Evolutionary conservation across 495 filamentous ascomycete genomes (phyloP).

Genomic region (Stereocaulon alpinum): DNA sequence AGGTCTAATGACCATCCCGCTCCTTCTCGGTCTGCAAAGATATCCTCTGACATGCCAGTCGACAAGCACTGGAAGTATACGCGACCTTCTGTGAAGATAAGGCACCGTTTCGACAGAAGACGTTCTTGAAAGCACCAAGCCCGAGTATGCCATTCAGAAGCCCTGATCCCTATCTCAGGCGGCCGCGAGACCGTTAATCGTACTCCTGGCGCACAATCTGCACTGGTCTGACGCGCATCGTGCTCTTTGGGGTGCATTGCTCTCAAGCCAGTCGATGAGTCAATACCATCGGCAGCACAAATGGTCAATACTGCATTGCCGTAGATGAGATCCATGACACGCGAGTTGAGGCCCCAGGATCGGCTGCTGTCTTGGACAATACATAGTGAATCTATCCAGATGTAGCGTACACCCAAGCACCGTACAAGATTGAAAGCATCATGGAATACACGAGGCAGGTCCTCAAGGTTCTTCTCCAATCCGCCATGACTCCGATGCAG

Average conservation of each 20-base stretch:
- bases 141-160: constrained; percentile 1
- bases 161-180: neutral
- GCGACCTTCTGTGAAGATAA: neutral
- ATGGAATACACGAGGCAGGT: constrained; percentile 4
- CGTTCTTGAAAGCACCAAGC: constrained; percentile 10
- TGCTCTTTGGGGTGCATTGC: constrained; percentile 6
- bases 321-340: constrained; percentile 9
- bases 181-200: constrained; percentile 4
- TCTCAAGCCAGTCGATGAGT: constrained; percentile 5
- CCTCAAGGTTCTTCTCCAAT: constrained; percentile 1
- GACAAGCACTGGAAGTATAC: constrained; percentile 6
- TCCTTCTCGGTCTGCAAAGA: constrained; percentile 1
- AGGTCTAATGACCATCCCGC: constrained; percentile 7
- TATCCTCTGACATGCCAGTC: constrained; percentile 9
- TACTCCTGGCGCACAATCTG: constrained; percentile 4
- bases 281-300: constrained; percentile 9
- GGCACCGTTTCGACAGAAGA: constrained; percentile 1
- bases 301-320: constrained; percentile 8
- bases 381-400: constrained; percentile 12
- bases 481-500: constrained; percentile 3
- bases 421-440: constrained; percentile 4
- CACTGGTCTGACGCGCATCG: neutral
- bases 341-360: constrained; percentile 4
- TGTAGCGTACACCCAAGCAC: constrained; percentile 9
- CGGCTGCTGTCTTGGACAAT: constrained; percentile 11